Percentiles rank a stretch among this genome's conserved stretches.
These are phyloP conservation scores for Penicilliopsis zonata DNA, from an alignment of 495 filamentous ascomycete species.

Conservation along the genomic window DNA sequence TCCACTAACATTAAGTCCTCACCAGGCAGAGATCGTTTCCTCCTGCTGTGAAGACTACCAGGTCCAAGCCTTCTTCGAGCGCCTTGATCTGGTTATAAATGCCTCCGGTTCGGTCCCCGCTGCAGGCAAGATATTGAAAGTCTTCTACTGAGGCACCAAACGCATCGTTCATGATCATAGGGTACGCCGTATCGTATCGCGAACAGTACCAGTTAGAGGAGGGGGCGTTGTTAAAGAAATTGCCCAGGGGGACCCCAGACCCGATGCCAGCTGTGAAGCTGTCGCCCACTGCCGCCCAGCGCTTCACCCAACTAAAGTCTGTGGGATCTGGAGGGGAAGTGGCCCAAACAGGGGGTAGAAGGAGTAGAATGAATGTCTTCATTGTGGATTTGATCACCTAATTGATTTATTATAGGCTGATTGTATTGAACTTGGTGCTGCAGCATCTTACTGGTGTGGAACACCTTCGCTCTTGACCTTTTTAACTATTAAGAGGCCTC, in stretches of 20 bases:
- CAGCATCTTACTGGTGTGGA: no score
- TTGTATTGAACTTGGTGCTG: no score
- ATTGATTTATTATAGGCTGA: no score
- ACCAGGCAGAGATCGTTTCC: constrained; percentile 23
- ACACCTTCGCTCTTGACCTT: no score
- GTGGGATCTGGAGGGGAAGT: constrained; percentile 1
- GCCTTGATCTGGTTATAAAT: constrained; percentile 10
- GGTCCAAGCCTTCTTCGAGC: constrained; percentile 7
- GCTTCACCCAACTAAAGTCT: constrained; percentile 13
- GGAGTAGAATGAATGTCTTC: no score
- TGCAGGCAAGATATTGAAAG: constrained; percentile 11
- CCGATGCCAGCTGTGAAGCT: constrained; percentile 23
- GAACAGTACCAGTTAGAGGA: constrained; percentile 9
- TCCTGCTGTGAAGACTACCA: constrained; percentile 19
- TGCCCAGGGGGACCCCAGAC: no score
- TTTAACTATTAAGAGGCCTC: no score
- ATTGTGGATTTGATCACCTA: no score
- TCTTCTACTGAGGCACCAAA: neutral
- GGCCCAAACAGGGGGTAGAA: no score
- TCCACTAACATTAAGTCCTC: neutral
- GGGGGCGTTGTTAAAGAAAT: no score
- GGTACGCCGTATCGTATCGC: constrained; percentile 13
- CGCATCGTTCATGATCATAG: constrained; percentile 6
- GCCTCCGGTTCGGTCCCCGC: constrained; percentile 7
- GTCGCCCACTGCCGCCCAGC: constrained; percentile 21